These are phyloP conservation scores for Candida suzukii DNA, from an alignment of 805 yeast genomes.

Conservation along the genomic window DNA sequence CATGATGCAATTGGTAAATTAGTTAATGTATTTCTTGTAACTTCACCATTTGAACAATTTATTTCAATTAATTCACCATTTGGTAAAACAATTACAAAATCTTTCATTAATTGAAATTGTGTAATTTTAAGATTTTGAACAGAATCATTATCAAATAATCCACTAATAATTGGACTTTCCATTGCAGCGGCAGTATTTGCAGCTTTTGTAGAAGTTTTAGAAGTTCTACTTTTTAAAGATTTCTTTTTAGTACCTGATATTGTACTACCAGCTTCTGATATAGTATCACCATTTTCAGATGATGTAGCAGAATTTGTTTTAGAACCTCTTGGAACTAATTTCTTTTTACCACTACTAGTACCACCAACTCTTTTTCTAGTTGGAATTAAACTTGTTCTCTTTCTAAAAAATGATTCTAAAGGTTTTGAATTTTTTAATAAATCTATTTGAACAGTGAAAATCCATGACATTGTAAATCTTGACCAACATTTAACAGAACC, in stretches of 20 bases:
- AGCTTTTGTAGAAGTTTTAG: neutral
- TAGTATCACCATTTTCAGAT: neutral
- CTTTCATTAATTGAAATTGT: slow-evolving; percentile 20
- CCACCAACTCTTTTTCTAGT: slow-evolving; percentile 17
- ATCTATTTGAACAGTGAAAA: slow-evolving; percentile 45
- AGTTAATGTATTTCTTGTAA: slow-evolving; percentile 27
- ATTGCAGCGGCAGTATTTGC: neutral
- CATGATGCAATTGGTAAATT: slow-evolving; percentile 38
- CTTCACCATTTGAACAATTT: slow-evolving; percentile 41
- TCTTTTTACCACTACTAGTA: neutral
- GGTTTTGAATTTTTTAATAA: slow-evolving; percentile 32
- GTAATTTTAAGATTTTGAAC: neutral
- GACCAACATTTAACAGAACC: slow-evolving; percentile 58
- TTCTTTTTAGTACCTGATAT: too few relatives aligned
- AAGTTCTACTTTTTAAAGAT: neutral
- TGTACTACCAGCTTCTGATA: neutral
- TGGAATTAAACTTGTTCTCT: slow-evolving; percentile 34
- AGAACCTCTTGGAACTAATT: neutral
- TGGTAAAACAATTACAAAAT: slow-evolving; percentile 46
- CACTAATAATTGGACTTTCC: neutral
- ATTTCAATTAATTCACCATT: slow-evolving; percentile 44
- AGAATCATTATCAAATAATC: neutral
- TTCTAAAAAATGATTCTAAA: slow-evolving; percentile 55
- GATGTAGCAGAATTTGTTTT: neutral
- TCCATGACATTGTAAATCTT: slow-evolving; percentile 43